Percentiles rank a stretch among this genome's conserved stretches.
Evolutionary conservation across 164 flowering plant genomes (phyloP).

Genomic region (Hamamelis virginiana): DNA sequence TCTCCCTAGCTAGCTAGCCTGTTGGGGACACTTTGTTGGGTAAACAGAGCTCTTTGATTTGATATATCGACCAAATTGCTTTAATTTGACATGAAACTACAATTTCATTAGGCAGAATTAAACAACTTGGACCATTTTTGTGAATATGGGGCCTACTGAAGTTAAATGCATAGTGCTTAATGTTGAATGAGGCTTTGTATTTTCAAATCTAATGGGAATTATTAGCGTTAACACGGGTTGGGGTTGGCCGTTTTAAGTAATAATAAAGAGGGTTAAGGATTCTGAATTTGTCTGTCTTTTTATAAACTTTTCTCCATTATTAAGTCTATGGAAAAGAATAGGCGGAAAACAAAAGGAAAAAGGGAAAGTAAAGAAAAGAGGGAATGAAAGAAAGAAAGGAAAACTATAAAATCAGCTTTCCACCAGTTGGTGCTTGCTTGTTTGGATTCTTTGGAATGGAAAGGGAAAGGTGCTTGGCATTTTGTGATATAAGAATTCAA

Average conservation of each 20-base stretch:
- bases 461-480: constrained; percentile 20
- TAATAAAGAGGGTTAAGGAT: neutral
- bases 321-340: too few species aligned
- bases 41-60: neutral
- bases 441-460: constrained; percentile 8
- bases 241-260: too few species aligned
- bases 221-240: too few species aligned
- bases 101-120: neutral
- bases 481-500: constrained; percentile 13
- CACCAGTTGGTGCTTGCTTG: constrained; percentile 14
- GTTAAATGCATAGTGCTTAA: too few species aligned
- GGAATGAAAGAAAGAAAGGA: neutral
- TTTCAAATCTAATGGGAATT: too few species aligned
- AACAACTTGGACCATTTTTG: too few species aligned
- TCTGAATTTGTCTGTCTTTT: neutral
- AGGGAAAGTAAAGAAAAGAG: neutral
- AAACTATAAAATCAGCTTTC: constrained; percentile 15
- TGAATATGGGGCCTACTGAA: too few species aligned
- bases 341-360: neutral
- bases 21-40: neutral
- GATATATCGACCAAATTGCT: neutral
- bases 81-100: neutral
- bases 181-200: too few species aligned
- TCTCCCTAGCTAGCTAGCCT: neutral
- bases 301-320: neutral